Base-by-base conservation (phyloP, 139 green algal species). In the Coccomyxa sp. region DNA sequence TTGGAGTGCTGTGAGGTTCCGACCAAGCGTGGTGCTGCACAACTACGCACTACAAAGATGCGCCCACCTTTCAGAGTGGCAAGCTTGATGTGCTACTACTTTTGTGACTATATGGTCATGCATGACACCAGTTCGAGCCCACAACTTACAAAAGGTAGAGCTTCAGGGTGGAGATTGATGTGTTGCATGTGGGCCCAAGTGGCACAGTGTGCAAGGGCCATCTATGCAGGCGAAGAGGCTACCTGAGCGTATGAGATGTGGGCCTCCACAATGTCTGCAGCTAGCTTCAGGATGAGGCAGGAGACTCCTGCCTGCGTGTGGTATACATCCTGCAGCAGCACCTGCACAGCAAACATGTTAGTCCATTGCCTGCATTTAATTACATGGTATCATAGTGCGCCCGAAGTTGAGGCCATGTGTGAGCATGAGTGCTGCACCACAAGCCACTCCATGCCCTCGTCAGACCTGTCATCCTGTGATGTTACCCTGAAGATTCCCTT, bases 261-360 rank as follows among this genome's bases (percentile, higher is more conserved):
- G 9, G 79, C 74, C 74, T 96, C 91, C 41, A 97, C 90, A 41
- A 95, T 73, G 10, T 92, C 90, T 0, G 82, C 87, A 0, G 89
- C 89, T 70, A 97, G 86, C 84, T 95, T 96, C 4, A 98, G 78
- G 14, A 98, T 58, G 37, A 92, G 79, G 44, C 85, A 87, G 6
- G 88, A 71, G 0, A 91, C 85, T 6, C 44, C 39, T n/a, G 89
- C 74, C 77, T 91, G 69, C 38, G 80, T 37, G 39, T 80, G 76
- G 74, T 85, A 91, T 8, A 80, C 78, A 7, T 39, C 31, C 27
- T 90, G 84, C 33, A 92, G 70, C 31, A 70, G 35, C 39, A 90
- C 64, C 78, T 86, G 55, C n/a, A 58, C 55, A 64, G 50, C 22
- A 3, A 18, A 64, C 50, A 31, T 22, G 27, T 64, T 64, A 31